phyloP scores from a whole-genome alignment of 129 eudicot genomes.

The Mikania micrantha region DNA sequence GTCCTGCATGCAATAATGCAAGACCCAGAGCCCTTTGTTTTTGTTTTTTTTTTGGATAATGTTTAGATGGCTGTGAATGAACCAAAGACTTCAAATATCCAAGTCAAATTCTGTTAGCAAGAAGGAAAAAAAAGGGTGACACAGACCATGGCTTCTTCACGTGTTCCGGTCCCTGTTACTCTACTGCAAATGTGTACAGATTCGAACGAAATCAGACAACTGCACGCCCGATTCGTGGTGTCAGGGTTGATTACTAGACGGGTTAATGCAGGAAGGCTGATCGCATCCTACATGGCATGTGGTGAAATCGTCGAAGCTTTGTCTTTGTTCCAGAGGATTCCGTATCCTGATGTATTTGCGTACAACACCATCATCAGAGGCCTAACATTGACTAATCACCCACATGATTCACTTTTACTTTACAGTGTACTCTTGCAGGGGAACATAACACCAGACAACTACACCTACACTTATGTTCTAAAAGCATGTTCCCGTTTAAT shows the following conservation, averaged over 20 bases:
- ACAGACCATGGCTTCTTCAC: conserved; percentile 9
- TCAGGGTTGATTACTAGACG: conserved; percentile 29
- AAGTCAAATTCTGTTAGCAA: conserved; percentile 5
- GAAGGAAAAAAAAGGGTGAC: background rate
- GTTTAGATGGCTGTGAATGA: conserved; percentile 30
- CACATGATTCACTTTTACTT: conserved; percentile 28
- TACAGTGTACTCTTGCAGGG: conserved; percentile 24
- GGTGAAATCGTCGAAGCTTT: conserved; percentile 23
- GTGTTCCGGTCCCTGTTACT: conserved; percentile 15
- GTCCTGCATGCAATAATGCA: conserved; percentile 17
- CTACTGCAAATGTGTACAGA: conserved; percentile 32
- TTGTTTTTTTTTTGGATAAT: conserved; percentile 17
- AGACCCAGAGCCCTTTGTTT: background rate
- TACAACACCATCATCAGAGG: conserved; percentile 44
- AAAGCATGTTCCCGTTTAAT: conserved; percentile 44
- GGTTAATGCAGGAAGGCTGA: conserved; percentile 31
- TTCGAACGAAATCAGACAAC: conserved; percentile 22
- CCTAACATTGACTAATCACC: conserved; percentile 20
- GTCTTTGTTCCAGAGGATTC: conserved; percentile 28
- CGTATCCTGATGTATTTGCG: conserved; percentile 36
- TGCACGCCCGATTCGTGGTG: conserved; percentile 28
- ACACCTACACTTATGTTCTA: conserved; percentile 39
- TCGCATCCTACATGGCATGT: conserved; percentile 28
- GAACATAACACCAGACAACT: conserved; percentile 32
- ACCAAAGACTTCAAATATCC: background rate